Conservation (phyloP, 306 rosid genomes). For the Geum urbanum region DNA sequence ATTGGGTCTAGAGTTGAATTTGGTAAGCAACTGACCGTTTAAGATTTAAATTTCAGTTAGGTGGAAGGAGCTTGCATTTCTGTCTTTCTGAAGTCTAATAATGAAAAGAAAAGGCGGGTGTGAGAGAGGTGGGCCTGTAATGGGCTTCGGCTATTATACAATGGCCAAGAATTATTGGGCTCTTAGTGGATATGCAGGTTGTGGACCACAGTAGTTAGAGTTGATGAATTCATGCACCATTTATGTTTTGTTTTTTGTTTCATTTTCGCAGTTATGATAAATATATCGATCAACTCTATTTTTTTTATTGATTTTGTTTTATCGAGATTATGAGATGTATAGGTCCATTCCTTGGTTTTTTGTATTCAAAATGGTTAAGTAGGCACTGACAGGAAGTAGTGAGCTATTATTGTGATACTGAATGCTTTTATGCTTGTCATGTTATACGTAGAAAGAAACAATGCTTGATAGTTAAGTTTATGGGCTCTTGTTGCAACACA, state of each 20-base stretch:
- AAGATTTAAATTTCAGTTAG: conserved; percentile 13
- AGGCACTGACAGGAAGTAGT: conserved; percentile 5
- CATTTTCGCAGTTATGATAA: too few species aligned
- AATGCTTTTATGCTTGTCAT: conserved; percentile 9
- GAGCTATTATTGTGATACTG: background rate
- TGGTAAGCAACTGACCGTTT: conserved; percentile 17
- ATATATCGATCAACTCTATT: too few species aligned
- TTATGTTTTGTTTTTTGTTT: too few species aligned
- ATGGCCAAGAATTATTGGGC: too few species aligned
- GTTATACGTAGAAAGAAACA: background rate
- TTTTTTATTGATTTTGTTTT: too few species aligned
- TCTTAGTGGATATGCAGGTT: too few species aligned
- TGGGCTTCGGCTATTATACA: background rate
- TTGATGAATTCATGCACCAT: too few species aligned
- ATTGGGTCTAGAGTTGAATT: background rate
- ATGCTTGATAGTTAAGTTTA: conserved; percentile 14
- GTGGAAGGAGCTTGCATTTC: background rate
- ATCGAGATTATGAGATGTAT: too few species aligned
- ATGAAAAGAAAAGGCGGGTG: background rate
- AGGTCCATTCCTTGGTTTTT: background rate
- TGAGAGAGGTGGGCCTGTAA: background rate
- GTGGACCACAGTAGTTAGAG: too few species aligned
- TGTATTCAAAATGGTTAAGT: background rate
- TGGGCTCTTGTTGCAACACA: background rate
- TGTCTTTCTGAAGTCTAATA: background rate